Percentiles rank a stretch among this genome's conserved stretches.
These are phyloP conservation scores for Sphaerulina musiva DNA, from an alignment of 2,329 filamentous ascomycete species.

Conservation along the genomic window DNA sequence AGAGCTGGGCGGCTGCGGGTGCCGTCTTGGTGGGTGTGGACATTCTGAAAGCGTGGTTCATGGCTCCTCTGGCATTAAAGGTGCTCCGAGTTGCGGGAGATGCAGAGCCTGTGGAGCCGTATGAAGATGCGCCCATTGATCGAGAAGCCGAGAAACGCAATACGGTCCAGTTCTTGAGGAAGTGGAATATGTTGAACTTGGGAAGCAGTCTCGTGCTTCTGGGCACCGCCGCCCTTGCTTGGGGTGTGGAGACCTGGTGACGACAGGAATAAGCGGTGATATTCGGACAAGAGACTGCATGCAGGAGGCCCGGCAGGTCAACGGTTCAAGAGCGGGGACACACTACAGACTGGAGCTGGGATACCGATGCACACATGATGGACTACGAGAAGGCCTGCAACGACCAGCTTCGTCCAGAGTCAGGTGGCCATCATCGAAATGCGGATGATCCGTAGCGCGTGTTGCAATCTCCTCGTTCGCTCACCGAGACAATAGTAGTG, in stretches of 20 bases:
- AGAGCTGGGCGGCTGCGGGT: conserved; percentile 23
- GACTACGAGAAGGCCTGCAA: too few relatives aligned
- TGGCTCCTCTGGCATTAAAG: conserved; percentile 27
- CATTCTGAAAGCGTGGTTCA: conserved; percentile 21
- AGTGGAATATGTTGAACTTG: conserved; percentile 18
- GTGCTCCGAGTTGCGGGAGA: conserved; percentile 24
- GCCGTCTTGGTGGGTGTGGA: conserved; percentile 21
- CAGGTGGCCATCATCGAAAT: too few relatives aligned
- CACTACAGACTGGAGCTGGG: too few relatives aligned
- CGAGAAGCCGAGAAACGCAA: conserved; percentile 27
- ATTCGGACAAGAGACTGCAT: too few relatives aligned
- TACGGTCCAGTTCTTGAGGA: conserved; percentile 25
- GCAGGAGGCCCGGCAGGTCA: too few relatives aligned
- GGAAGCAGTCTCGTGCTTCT: conserved; percentile 1
- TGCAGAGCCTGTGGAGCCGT: conserved; percentile 28
- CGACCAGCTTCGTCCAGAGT: too few relatives aligned
- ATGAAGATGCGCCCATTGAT: conserved; percentile 29
- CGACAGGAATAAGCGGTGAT: too few relatives aligned
- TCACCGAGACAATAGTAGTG: too few relatives aligned
- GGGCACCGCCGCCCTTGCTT: not conserved
- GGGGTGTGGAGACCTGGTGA: not conserved
- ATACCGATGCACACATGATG: too few relatives aligned
- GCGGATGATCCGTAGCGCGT: too few relatives aligned
- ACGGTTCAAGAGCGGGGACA: too few relatives aligned
- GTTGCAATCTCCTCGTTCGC: too few relatives aligned